phyloP scores from a whole-genome alignment of 2,329 filamentous ascomycete genomes.

The Tolypocladium ophioglossoides region DNA sequence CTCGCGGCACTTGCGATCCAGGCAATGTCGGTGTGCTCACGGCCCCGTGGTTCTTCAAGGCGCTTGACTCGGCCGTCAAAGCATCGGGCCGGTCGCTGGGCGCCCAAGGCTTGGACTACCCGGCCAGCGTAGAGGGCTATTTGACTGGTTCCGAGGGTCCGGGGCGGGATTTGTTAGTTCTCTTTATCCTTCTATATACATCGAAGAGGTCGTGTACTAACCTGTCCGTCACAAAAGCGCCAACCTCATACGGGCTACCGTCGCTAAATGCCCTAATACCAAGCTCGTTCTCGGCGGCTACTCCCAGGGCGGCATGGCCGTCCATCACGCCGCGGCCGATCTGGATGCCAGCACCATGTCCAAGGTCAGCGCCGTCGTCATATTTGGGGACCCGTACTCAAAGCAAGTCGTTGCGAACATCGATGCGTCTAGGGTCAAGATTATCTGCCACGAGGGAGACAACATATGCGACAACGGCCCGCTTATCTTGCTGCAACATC shows the following conservation, averaged over 20 bases:
- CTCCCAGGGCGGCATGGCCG: slow-evolving; percentile 16
- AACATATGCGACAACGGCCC: slow-evolving; percentile 18
- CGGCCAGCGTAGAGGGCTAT: slow-evolving; percentile 16
- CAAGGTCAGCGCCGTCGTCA: slow-evolving; percentile 17
- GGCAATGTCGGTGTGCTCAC: slow-evolving; percentile 18
- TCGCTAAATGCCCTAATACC: slow-evolving; percentile 14
- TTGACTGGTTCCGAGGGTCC: slow-evolving; percentile 9
- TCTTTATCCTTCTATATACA: not conserved
- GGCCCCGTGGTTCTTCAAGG: slow-evolving; percentile 15
- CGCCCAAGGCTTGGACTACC: slow-evolving; percentile 17
- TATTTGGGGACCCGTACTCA: slow-evolving; percentile 19
- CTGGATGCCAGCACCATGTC: slow-evolving; percentile 12
- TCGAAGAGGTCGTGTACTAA: not conserved
- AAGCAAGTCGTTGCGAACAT: slow-evolving; percentile 11
- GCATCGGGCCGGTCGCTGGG: slow-evolving; percentile 6
- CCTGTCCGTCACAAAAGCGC: slow-evolving; percentile 17
- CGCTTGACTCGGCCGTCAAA: slow-evolving; percentile 7
- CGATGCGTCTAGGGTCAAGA: slow-evolving; percentile 8
- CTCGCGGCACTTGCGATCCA: slow-evolving; percentile 18
- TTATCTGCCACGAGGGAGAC: slow-evolving; percentile 16
- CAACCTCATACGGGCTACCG: slow-evolving; percentile 16
- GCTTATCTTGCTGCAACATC: slow-evolving; percentile 14
- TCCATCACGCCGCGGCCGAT: slow-evolving; percentile 14
- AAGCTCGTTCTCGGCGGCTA: slow-evolving; percentile 16
- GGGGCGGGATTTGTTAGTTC: slow-evolving; percentile 12